Base-by-base conservation (phyloP, 2,329 filamentous ascomycete species). In the Orbilia brochopaga region DNA sequence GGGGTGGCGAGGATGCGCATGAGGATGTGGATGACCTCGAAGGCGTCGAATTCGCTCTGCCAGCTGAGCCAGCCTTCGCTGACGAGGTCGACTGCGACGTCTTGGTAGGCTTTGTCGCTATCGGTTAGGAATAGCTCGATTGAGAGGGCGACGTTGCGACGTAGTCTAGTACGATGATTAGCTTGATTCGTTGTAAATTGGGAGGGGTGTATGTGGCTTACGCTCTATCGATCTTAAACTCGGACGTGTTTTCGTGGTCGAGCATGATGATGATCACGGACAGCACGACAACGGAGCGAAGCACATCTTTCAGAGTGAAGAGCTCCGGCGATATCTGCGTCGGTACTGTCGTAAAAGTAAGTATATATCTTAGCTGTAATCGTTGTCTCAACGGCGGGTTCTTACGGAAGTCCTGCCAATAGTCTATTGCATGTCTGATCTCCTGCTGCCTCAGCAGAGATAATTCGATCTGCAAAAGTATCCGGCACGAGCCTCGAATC, bases 41-140 rank as follows among this genome's bases (percentile, higher is more conserved):
- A 69, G n/a, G 75, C 67, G 44, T 76, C 75, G 23, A 76, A 76
- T 30, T 74, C 65, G 17, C 65, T 74, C 52, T 76, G 74, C 52
- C 75, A 75, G 11, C 64, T 64, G 17, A 70, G 52, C 75, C 75
- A 76, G 3, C 74, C 74, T 52, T 76, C 73, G 35, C 75, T 75
- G 15, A 76, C 69, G 7, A 76, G 44, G 40, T 76, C 74, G 11
- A 76, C 75, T n/a, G 75, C 75, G 15, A 73, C 73, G 21, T 75
- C 74, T 69, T 76, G 75, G 37, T 76, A 76, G 11, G 73, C 54
- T 32, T 73, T 73, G 50, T 74, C 73, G 10, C 62, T 64, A 19
- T 76, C 75, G 11, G 73, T 74, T 13, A 76, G 70, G n/a, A 76
- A 70, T 5, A 76, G 55, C 30, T 75, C 74, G 17, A 75, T 72